Percentiles rank a stretch among this genome's conserved stretches.
These are phyloP conservation scores for Cystobasidium sp. DNA, from an alignment of 1,284 basidiomycete genomes.

Conservation along the genomic window DNA sequence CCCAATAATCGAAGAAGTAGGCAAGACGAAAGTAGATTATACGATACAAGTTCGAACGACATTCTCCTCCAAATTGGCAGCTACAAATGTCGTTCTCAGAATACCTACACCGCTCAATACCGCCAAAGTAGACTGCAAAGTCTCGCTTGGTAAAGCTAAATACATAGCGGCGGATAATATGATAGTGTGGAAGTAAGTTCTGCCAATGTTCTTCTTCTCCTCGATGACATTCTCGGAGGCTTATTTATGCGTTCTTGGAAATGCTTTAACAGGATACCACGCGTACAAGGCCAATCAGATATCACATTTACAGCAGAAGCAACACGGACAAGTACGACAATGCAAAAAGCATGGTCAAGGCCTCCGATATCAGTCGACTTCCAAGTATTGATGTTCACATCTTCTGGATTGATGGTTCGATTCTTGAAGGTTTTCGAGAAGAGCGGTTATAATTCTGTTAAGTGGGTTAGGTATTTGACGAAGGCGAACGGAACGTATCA, in stretches of 20 bases:
- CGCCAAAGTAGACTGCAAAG: slow-evolving; percentile 87
- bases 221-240: too few species aligned
- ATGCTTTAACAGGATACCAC: slow-evolving; percentile 70
- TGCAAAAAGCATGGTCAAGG: slow-evolving; percentile 91
- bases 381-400: slow-evolving; percentile 97
- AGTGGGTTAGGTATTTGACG: slow-evolving; percentile 64
- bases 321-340: slow-evolving; percentile 80
- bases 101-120: slow-evolving; percentile 97
- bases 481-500: slow-evolving; percentile 86
- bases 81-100: slow-evolving; percentile 85
- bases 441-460: slow-evolving; percentile 69
- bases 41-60: slow-evolving; percentile 84
- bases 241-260: neutral
- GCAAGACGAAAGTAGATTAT: slow-evolving; percentile 89
- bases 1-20: slow-evolving; percentile 88
- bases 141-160: slow-evolving; percentile 90
- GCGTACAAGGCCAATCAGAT: slow-evolving; percentile 91
- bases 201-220: neutral
- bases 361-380: slow-evolving; percentile 98
- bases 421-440: slow-evolving; percentile 99
- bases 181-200: slow-evolving; percentile 92
- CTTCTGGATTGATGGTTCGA: slow-evolving; percentile 91
- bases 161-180: slow-evolving; percentile 94
- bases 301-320: slow-evolving; percentile 83
- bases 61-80: slow-evolving; percentile 88